phyloP scores from a whole-genome alignment of 1,284 basidiomycete species.

The Cryptococcus neoformans region DNA sequence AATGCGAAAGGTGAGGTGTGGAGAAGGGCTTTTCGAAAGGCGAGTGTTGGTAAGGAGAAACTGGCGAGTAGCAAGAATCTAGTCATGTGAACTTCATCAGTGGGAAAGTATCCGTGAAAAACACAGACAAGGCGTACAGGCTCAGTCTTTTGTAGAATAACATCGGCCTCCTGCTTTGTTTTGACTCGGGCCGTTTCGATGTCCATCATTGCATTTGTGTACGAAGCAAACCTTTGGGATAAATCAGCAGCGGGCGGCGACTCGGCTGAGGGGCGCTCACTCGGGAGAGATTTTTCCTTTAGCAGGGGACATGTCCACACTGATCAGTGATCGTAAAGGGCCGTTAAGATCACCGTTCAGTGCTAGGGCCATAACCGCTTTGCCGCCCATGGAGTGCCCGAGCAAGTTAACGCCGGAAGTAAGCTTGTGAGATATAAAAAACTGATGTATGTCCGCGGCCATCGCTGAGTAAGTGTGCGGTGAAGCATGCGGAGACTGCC shows the following conservation, averaged over 20 bases:
- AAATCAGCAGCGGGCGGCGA: background rate
- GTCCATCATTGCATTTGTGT: conserved; percentile 53
- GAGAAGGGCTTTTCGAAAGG: conserved; percentile 21
- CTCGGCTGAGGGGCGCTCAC: conserved; percentile 25
- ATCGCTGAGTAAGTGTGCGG: conserved; percentile 52
- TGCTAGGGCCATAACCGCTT: conserved; percentile 55
- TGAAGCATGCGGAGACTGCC: conserved; percentile 53
- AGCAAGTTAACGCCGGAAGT: conserved; percentile 51
- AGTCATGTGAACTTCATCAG: conserved; percentile 17
- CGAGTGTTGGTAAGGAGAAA: conserved; percentile 58
- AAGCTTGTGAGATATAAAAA: conserved; percentile 49
- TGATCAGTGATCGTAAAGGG: conserved; percentile 50
- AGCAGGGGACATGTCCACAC: conserved; percentile 57
- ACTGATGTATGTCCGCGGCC: conserved; percentile 50
- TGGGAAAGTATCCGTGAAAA: background rate
- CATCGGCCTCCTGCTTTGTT: conserved; percentile 54
- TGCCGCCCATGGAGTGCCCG: conserved; percentile 60
- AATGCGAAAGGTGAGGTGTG: conserved; percentile 52
- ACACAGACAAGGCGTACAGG: conserved; percentile 31
- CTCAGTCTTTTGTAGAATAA: conserved; percentile 52
- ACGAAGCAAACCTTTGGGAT: conserved; percentile 45
- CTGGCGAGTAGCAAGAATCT: conserved; percentile 53
- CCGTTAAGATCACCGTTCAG: conserved; percentile 47
- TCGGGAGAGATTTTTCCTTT: conserved; percentile 54
- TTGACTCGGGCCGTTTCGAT: conserved; percentile 50